Evolutionary conservation across 2,329 filamentous ascomycete species (phyloP), one percentile per base, ranked within the genome.

Genomic region (Verticillium longisporum): DNA sequence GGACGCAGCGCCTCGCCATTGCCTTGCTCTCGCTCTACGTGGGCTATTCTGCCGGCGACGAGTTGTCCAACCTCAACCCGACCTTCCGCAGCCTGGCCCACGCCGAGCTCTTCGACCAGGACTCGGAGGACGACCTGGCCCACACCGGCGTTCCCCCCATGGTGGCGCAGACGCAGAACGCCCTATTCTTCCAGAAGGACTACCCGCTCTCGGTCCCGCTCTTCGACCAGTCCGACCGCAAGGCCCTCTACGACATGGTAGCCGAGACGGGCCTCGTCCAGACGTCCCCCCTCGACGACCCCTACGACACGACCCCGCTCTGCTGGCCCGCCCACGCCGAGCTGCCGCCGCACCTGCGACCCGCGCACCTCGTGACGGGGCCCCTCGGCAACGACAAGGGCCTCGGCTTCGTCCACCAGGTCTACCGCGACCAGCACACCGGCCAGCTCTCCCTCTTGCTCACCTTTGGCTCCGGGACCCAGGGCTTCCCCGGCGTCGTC

Each of bases 291-390:
- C 18, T 9, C 50, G 50, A 32, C 50, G 21, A 13, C 50, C 21
- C 31, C 50, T 26, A 26, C 26, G 26, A 26, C 26, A 26, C 26
- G 3, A 26, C 26, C 26, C 50, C 50, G 10, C 32, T 34, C 54
- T 10, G 11, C 26, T 55, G 54, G 54, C 26, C 54, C 31, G 54
- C 54, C 6, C 54, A 55, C 54, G 54, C 54, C 26, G 54, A 32
- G 26, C 54, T 34, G 26, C 26, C 14, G 11, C 13, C 26, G 2
- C 54, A 14, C 6, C 38, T 15, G 6, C 41, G 14, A 2, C 67
- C 70, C 58, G 71, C 74, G 32, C 75, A 76, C 56, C 66, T 76
- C 60, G 68, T 76, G 61, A 71, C 71, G 36, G 61, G 62, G 13
- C 69, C 71, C 3, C 69, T 77, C 21, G 67, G 68, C 45, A 66